Evolutionary conservation across 2,329 filamentous ascomycete species (phyloP), one percentile per base, ranked within the genome.

Genomic region (Aspergillus neoniger): DNA sequence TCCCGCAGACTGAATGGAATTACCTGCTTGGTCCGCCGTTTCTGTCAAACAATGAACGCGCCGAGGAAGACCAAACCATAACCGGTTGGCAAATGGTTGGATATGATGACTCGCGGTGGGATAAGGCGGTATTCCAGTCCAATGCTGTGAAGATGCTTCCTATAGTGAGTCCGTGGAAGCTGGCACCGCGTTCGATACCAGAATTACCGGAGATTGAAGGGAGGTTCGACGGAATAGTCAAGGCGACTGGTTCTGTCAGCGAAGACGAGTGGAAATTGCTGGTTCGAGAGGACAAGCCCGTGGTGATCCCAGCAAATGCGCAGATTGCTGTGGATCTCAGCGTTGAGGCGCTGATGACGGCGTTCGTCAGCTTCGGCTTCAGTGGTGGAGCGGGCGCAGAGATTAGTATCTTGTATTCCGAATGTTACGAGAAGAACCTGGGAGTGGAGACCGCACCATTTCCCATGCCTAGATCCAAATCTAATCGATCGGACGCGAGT

Each of bases 1-100:
- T 55, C 3, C 43, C 57, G 4, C 50, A 21, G 0, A 9, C 36
- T 1, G 57, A 49, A 17, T 62, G 57, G 60, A 60, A 60, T 15
- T 55, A 30, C 7, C 38, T 54, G 5, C 60, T 62, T 1, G 60
- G 60, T 2, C 60, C 60, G 32, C 36, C 60, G 0, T 57, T 62
- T 5, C 39, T 62, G 8, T 19, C 25, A 2, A 51, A 56, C 5
- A 57, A 57, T 10, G 60, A 62, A 12, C 38, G 47, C 4, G 57
- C 53, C 17, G 44, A 43, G 14, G 57, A 54, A 2, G 39, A 17
- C 5, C 4, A 28, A 3, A 53, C 19, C 12, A 47, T 53, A 2
- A 17, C 47, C 9, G 57, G 56, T 12, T 62, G 57, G 53, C 41
- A 50, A 2, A 12, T 5, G 21, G 17, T 5, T 1, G 36, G 39